Conservation (phyloP, 2,329 filamentous ascomycete species). For the Coniochaeta sp. region DNA sequence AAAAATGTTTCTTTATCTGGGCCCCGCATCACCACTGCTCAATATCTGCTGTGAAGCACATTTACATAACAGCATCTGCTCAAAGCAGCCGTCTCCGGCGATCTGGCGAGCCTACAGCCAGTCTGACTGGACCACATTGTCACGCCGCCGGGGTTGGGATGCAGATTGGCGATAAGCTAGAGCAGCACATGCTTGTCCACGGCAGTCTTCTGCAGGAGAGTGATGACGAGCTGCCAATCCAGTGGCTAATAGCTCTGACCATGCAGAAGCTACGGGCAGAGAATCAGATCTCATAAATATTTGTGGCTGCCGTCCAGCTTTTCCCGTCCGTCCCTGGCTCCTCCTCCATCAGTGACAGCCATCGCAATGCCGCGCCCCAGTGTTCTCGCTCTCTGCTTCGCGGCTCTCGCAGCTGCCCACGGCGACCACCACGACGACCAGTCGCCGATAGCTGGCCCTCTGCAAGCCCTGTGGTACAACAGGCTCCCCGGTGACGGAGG, state of each 20-base stretch:
- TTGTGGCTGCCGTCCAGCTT: background rate
- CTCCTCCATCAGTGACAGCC: background rate
- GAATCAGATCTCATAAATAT: background rate
- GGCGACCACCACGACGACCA: slow-evolving; percentile 48
- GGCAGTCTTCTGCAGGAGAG: slow-evolving; percentile 1
- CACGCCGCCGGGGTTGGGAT: background rate
- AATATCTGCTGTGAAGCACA: slow-evolving; percentile 1
- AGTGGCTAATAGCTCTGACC: slow-evolving; percentile 1
- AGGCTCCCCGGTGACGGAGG: slow-evolving; percentile 75
- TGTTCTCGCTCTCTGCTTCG: slow-evolving; percentile 31
- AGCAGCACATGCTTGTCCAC: background rate
- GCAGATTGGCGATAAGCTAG: slow-evolving; percentile 2
- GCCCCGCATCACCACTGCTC: background rate
- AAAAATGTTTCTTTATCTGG: background rate
- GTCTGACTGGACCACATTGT: background rate
- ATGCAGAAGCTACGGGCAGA: slow-evolving; percentile 1
- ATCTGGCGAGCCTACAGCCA: background rate
- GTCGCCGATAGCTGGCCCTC: slow-evolving; percentile 57
- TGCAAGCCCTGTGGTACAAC: slow-evolving; percentile 75
- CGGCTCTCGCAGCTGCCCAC: slow-evolving; percentile 50
- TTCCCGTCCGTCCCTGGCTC: background rate
- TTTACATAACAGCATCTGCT: slow-evolving; percentile 3
- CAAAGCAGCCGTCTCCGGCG: background rate
- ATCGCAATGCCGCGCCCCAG: slow-evolving; percentile 18
- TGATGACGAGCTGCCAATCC: slow-evolving; percentile 1